Percentiles rank a stretch among this genome's conserved stretches.
Evolutionary conservation across 495 filamentous ascomycete genomes (phyloP).

Genomic region (Xylaria sp.): DNA sequence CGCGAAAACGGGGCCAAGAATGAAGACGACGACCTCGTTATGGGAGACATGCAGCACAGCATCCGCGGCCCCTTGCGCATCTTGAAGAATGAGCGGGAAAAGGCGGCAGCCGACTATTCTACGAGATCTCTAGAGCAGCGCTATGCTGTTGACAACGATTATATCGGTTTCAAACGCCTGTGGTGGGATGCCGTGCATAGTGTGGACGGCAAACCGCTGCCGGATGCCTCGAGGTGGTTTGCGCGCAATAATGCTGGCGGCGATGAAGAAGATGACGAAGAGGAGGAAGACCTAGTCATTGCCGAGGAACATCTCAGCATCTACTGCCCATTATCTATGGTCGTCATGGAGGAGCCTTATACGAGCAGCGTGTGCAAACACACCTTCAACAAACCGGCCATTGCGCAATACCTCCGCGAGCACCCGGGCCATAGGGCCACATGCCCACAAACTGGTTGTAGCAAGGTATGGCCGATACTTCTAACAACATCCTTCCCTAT

Average conservation of each 20-base stretch:
- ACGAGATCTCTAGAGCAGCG: conserved; percentile 49
- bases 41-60: conserved; percentile 21
- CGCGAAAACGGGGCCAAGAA: conserved; percentile 25
- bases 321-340: conserved; percentile 82
- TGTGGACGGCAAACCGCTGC: conserved; percentile 67
- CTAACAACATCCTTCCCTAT: neutral
- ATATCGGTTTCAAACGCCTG: conserved; percentile 76
- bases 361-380: conserved; percentile 83
- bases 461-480: conserved; percentile 41
- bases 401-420: conserved; percentile 65
- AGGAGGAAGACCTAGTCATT: conserved; percentile 79
- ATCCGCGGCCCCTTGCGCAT: conserved; percentile 41
- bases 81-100: conserved; percentile 45
- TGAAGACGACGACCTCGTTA: conserved; percentile 38
- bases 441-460: conserved; percentile 54
- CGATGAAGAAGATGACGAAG: conserved; percentile 45
- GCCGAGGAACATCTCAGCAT: conserved; percentile 71
- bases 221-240: conserved; percentile 79
- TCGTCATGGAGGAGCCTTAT: conserved; percentile 72
- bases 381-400: conserved; percentile 78
- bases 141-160: conserved; percentile 82
- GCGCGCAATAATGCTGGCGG: conserved; percentile 45
- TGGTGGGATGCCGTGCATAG: conserved; percentile 79
- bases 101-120: conserved; percentile 47
- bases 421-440: conserved; percentile 41